These are phyloP conservation scores for Helichrysum umbraculigerum DNA, from an alignment of 129 eudicot species.

Conservation along the genomic window DNA sequence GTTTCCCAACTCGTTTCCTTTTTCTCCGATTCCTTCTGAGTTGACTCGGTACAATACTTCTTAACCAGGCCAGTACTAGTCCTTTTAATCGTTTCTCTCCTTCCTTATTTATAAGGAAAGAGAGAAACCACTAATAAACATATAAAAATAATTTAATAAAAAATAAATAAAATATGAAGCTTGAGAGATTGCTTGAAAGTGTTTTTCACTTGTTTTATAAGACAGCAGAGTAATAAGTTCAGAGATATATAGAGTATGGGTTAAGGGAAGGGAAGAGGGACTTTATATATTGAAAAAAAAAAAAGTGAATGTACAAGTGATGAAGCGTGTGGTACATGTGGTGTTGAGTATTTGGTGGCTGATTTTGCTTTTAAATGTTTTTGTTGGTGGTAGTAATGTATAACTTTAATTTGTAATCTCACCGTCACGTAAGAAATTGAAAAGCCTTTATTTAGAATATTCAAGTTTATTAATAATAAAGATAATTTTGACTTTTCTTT, in stretches of 20 bases:
- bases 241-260: slow-evolving; percentile 31
- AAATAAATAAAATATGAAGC: neutral
- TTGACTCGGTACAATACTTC: slow-evolving; percentile 38
- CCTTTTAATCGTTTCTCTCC: slow-evolving; percentile 29
- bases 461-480: neutral
- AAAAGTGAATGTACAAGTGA: slow-evolving; percentile 20
- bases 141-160: neutral
- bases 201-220: slow-evolving; percentile 18
- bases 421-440: slow-evolving; percentile 28
- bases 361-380: slow-evolving; percentile 22
- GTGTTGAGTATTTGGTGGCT: slow-evolving; percentile 20
- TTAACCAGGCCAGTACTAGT: slow-evolving; percentile 56
- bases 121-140: slow-evolving; percentile 13
- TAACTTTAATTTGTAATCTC: slow-evolving; percentile 20
- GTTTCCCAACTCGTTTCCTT: slow-evolving; percentile 30
- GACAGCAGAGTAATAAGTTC: slow-evolving; percentile 10
- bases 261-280: neutral
- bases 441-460: neutral
- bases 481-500: slow-evolving; percentile 7
- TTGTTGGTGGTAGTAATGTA: slow-evolving; percentile 13
- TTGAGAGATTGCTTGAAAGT: slow-evolving; percentile 27
- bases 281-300: neutral
- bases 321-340: neutral
- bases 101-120: slow-evolving; percentile 40
- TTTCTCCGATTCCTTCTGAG: slow-evolving; percentile 44